Evolutionary conservation across 2,329 filamentous ascomycete genomes (phyloP).

Genomic region (Sclerotinia minor): DNA sequence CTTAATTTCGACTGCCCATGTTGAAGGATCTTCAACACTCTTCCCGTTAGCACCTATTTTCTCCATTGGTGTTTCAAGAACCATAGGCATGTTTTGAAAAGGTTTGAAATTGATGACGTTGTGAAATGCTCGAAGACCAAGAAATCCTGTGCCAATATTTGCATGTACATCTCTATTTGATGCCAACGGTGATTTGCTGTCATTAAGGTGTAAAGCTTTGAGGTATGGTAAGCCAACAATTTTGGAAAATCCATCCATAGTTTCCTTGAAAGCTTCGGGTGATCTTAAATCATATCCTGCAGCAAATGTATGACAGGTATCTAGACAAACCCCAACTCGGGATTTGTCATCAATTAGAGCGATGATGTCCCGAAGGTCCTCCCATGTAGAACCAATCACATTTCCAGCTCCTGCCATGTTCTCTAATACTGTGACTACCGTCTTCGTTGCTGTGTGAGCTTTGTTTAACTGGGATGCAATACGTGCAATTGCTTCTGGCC

Average conservation of each 20-base stretch:
- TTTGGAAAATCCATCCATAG: conserved; percentile 73
- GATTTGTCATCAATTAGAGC: conserved; percentile 74
- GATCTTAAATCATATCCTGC: conserved; percentile 87
- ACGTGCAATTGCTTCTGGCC: conserved; percentile 69
- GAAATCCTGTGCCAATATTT: conserved; percentile 93
- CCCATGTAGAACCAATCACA: conserved; percentile 80
- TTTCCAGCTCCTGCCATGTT: conserved; percentile 94
- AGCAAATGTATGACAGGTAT: conserved; percentile 95
- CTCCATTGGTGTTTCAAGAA: conserved; percentile 95
- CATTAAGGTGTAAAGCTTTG: conserved; percentile 86
- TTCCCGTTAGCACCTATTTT: conserved; percentile 64
- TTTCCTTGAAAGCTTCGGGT: conserved; percentile 69
- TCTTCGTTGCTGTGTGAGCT: conserved; percentile 72
- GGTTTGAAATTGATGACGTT: conserved; percentile 80
- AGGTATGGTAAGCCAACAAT: conserved; percentile 78
- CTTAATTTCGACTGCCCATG: conserved; percentile 96
- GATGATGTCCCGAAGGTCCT: conserved; percentile 86
- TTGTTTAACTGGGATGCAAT: conserved; percentile 82
- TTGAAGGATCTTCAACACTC: conserved; percentile 70
- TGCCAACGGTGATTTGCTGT: conserved; percentile 84
- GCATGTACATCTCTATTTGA: conserved; percentile 89
- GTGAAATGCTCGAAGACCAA: conserved; percentile 88
- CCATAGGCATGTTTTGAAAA: conserved; percentile 80
- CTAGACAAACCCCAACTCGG: conserved; percentile 89
- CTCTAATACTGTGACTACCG: conserved; percentile 82